phyloP scores from a whole-genome alignment of 352 stramenopile genomes.

The Phytophthora sansomeana region DNA sequence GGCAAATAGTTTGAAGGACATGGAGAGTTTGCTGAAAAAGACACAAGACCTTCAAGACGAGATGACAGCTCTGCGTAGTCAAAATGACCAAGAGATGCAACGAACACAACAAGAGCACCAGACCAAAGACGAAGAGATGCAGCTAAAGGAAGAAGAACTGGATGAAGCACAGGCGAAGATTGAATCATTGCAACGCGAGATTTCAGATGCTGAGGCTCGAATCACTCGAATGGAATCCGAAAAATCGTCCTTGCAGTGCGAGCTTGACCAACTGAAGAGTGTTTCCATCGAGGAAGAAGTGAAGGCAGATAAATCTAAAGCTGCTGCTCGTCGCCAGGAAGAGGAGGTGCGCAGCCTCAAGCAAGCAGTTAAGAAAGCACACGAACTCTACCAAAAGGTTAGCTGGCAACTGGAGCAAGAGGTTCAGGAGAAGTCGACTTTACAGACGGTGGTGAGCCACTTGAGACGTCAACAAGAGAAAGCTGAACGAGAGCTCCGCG shows the following conservation, averaged over 20 bases:
- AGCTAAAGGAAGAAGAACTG: slow-evolving; percentile 43
- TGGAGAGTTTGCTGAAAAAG: slow-evolving; percentile 46
- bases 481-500: slow-evolving; percentile 46
- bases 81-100: slow-evolving; percentile 29
- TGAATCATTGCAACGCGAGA: slow-evolving; percentile 28
- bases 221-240: slow-evolving; percentile 40
- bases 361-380: slow-evolving; percentile 61
- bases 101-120: slow-evolving; percentile 27
- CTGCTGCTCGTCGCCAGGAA: slow-evolving; percentile 48
- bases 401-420: slow-evolving; percentile 68
- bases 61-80: slow-evolving; percentile 36
- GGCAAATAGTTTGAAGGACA: slow-evolving; percentile 52
- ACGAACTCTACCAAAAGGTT: slow-evolving; percentile 67
- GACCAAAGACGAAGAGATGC: slow-evolving; percentile 35
- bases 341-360: slow-evolving; percentile 70
- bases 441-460: slow-evolving; percentile 52
- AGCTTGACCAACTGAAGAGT: slow-evolving; percentile 47
- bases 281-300: slow-evolving; percentile 59
- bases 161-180: slow-evolving; percentile 36
- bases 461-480: slow-evolving; percentile 50
- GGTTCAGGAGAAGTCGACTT: slow-evolving; percentile 49
- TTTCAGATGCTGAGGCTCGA: slow-evolving; percentile 19
- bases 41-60: slow-evolving; percentile 52
- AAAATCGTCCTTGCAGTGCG: slow-evolving; percentile 39
- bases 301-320: slow-evolving; percentile 51